Evolutionary conservation across 2,329 filamentous ascomycete species (phyloP).

Genomic region (Colletotrichum simmondsii): DNA sequence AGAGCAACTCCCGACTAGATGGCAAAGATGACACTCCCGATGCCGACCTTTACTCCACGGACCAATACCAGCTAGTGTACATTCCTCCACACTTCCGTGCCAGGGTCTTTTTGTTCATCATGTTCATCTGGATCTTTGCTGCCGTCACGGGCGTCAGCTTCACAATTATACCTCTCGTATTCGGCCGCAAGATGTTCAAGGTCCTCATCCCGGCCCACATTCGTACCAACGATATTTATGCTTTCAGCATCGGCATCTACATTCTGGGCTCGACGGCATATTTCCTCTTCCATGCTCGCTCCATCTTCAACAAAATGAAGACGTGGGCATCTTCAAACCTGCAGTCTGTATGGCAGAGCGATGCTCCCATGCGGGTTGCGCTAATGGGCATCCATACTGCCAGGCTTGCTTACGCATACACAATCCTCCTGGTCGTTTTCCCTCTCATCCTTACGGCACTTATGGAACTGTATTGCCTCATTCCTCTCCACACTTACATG

Average conservation of each 20-base stretch:
- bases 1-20: constrained; percentile 73
- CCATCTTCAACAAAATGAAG: constrained; percentile 47
- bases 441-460: constrained; percentile 83
- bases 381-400: constrained; percentile 44
- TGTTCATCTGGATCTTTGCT: constrained; percentile 93
- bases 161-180: constrained; percentile 86
- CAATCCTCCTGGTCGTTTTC: constrained; percentile 79
- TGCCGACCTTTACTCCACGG: constrained; percentile 63
- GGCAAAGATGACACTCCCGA: constrained; percentile 67
- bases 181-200: constrained; percentile 84
- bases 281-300: constrained; percentile 61
- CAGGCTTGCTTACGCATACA: constrained; percentile 78
- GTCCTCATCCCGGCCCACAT: constrained; percentile 76
- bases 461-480: constrained; percentile 87
- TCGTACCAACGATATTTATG: constrained; percentile 93
- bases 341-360: constrained; percentile 42
- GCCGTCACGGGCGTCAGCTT: constrained; percentile 86
- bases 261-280: constrained; percentile 78
- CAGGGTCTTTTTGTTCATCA: constrained; percentile 85
- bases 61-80: constrained; percentile 78
- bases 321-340: constrained; percentile 42
- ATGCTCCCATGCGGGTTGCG: constrained; percentile 43
- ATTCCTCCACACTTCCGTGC: constrained; percentile 86
- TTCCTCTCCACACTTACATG: constrained; percentile 87
- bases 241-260: constrained; percentile 91